These are phyloP conservation scores for Inonotus hispidus DNA, from an alignment of 1,284 basidiomycete genomes.

Conservation along the genomic window DNA sequence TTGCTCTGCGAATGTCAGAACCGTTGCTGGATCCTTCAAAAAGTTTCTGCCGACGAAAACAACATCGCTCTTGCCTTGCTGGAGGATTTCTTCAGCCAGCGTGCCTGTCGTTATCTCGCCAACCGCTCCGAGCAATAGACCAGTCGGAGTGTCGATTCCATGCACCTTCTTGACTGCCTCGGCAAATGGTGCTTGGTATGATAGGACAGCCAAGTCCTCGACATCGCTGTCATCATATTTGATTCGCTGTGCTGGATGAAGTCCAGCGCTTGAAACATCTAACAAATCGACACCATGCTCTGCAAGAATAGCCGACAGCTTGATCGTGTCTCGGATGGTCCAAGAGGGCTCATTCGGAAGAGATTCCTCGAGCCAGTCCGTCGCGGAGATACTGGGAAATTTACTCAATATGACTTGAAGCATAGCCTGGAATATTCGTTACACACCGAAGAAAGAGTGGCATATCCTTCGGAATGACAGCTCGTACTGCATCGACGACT, in stretches of 20 bases:
- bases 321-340: slow-evolving; percentile 50
- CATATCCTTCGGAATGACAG: slow-evolving; percentile 34
- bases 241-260: slow-evolving; percentile 37
- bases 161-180: slow-evolving; percentile 35
- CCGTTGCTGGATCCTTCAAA: slow-evolving; percentile 48
- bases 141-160: slow-evolving; percentile 23
- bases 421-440: slow-evolving; percentile 32
- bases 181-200: slow-evolving; percentile 34
- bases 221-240: slow-evolving; percentile 27
- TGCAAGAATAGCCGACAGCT: slow-evolving; percentile 41
- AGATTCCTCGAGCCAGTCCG: slow-evolving; percentile 50
- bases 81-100: slow-evolving; percentile 41
- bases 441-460: slow-evolving; percentile 46
- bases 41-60: slow-evolving; percentile 47
- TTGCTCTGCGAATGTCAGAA: slow-evolving; percentile 31
- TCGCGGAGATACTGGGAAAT: slow-evolving; percentile 43
- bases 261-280: slow-evolving; percentile 53
- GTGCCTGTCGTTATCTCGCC: slow-evolving; percentile 41
- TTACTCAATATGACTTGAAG: slow-evolving; percentile 19
- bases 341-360: slow-evolving; percentile 43
- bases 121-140: slow-evolving; percentile 41
- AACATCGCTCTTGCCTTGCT: slow-evolving; percentile 34
- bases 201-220: neutral
- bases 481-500: slow-evolving; percentile 36
- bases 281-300: slow-evolving; percentile 52